Evolutionary conservation across 2,329 filamentous ascomycete genomes (phyloP), one percentile per base, ranked within the genome.

Genomic region (Ophiostoma triangulosporum): DNA sequence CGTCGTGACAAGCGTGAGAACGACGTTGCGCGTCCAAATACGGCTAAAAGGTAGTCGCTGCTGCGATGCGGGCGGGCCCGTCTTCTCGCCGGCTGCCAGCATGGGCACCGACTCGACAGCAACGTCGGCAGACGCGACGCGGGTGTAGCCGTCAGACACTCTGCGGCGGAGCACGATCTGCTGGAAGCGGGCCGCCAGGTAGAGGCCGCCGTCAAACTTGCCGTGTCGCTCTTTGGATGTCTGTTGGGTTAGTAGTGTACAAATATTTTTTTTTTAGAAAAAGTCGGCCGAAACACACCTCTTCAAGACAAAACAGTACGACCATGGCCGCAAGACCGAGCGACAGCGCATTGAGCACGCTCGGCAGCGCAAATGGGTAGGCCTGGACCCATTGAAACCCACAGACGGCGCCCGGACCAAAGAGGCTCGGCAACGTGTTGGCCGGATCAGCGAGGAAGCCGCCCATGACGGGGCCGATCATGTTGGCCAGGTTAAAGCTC

Each of bases 361-460:
- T 86, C 0, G 84, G 84, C 36, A 88, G 67, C 1, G 81, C 81
- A 66, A 83, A 88, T 0, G 84, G 84, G 65, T 80, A 87, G 50
- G 68, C 66, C 20, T 68, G 70, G 71, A 85, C 78, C 80, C 84
- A 86, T 57, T 72, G 67, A 1, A 81, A 80, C 0, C 80, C 81
- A 48, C 85, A 64, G 0, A 72, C 57, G 0, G 78, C 79, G 0
- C 71, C 74, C 3, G 77, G 73, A 0, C 80, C 82, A 61, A 88
- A 87, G 0, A 84, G 52, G 0, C 66, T 65, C 0, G 84, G 83
- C 62, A 86, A 78, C 9, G 70, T 82, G 6, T 69, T 70, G 6
- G 76, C 70, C 0, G 84, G 83, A 60, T 88, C 80, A 15, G 84
- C 83, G 27, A 88, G 68, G 50, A 85, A 65, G 27, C 84, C 84